Conservation (phyloP, 176 grass and related monocot genomes). For the Alopecurus myosuroides region DNA sequence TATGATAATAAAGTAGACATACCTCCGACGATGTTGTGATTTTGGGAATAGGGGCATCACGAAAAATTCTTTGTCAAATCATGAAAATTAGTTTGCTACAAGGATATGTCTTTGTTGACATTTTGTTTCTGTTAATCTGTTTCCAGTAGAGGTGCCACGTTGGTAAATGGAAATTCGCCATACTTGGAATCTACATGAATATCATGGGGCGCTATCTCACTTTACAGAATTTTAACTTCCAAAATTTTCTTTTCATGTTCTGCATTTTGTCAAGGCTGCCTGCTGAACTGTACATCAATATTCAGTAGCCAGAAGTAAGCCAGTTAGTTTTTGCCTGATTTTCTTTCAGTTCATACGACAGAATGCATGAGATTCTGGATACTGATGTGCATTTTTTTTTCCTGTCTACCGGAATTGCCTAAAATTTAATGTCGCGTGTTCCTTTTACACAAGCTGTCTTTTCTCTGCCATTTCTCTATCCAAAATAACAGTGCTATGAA, state of each 20-base stretch:
- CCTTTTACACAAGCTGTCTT: neutral
- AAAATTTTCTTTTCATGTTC: neutral
- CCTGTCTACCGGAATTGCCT: neutral
- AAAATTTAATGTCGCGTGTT: neutral
- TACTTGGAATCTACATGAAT: neutral
- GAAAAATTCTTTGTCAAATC: neutral
- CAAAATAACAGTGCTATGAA: neutral
- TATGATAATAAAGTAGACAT: neutral
- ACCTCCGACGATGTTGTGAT: neutral
- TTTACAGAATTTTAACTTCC: neutral
- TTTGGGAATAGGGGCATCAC: neutral
- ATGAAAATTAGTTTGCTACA: neutral
- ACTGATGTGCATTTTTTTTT: neutral
- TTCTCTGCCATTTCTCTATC: neutral
- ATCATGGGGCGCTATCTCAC: neutral
- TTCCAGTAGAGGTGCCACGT: neutral
- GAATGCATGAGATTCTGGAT: neutral
- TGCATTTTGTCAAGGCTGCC: too few species aligned
- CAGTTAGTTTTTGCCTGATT: neutral
- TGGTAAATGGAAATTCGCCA: neutral
- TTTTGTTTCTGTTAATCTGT: neutral
- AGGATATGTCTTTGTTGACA: neutral
- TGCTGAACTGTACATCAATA: neutral
- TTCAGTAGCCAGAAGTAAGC: neutral
- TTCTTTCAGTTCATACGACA: neutral